Base-by-base conservation (phyloP, 2,329 filamentous ascomycete genomes). In the Golovinomyces cichoracearum region DNA sequence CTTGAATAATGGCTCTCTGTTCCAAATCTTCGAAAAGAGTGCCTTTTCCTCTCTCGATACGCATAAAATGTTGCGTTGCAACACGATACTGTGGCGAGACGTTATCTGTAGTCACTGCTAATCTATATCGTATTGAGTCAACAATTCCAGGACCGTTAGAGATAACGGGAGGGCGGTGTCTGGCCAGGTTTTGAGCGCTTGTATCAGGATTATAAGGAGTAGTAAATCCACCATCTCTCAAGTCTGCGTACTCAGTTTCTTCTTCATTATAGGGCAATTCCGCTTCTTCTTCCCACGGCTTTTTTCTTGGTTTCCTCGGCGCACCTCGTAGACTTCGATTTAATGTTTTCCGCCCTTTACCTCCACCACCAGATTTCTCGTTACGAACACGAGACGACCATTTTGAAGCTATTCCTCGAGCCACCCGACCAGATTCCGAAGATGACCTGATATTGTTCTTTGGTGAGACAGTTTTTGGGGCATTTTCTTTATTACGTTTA, bases 281-380 rank as follows among this genome's bases (percentile, higher is more conserved):
- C 6, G 27, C 48, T 21, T 56, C 52, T 7, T 49, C 49, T 35
- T 51, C 46, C 25, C 27, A 22, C 19, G 37, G 45, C 9, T 52
- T 26, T 49, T 49, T 35, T 47, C 27, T 48, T 23, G 23, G 17
- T 21, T 45, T 35, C 22, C 31, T 15, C 12, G 47, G 47, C n/a
- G 17, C 37, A 23, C 41, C n/a, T 9, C 23, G 21, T 17, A 44
- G 17, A 23, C 22, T 25, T 9, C 44, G 26, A 5, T 13, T 26
- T 9, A 10, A 15, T 15, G 42, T 15, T 31, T 23, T 10, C 29
- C 25, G 42, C 12, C 42, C 12, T 3, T 33, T 33, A 23, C 48
- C 47, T 35, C 50, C 44, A n/a, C 35, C 49, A 50, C 50, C 41
- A 10, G n/a, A 33, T 61, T 65, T 68, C 55, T 63, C 7, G 65